Conservation (phyloP, 176 grass and related monocot genomes). For the Carex kokanica region DNA sequence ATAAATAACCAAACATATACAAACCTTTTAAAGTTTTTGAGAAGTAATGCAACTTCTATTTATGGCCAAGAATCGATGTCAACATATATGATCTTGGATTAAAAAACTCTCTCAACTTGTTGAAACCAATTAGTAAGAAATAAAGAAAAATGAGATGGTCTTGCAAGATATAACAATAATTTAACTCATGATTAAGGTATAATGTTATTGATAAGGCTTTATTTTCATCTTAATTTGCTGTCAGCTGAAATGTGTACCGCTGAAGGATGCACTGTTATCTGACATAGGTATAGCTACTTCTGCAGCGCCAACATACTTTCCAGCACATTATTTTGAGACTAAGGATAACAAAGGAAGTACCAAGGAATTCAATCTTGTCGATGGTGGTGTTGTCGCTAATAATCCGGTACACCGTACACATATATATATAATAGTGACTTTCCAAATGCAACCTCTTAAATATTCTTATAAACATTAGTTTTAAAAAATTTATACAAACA, state of each 20-base stretch:
- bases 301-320: slow-evolving; percentile 67
- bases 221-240: not conserved
- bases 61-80: too few species aligned
- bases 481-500: not conserved
- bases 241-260: slow-evolving; percentile 38
- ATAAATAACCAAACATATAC: too few species aligned
- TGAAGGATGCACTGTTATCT: slow-evolving; percentile 66
- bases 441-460: too few species aligned
- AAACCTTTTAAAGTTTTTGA: too few species aligned
- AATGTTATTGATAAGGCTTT: not conserved
- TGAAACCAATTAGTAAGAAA: too few species aligned
- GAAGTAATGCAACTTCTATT: too few species aligned
- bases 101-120: too few species aligned
- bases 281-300: slow-evolving; percentile 75
- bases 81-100: too few species aligned
- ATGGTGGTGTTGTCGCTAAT: slow-evolving; percentile 72
- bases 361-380: slow-evolving; percentile 56
- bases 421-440: too few species aligned
- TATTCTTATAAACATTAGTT: not conserved
- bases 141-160: too few species aligned
- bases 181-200: not conserved
- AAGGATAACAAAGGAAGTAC: slow-evolving; percentile 20
- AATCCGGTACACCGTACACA: slow-evolving; percentile 71
- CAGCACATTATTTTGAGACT: slow-evolving; percentile 52
- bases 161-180: too few species aligned